phyloP scores from a whole-genome alignment of 192 early-diverging fungal genomes.

The Rhizophagus prolifer region DNA sequence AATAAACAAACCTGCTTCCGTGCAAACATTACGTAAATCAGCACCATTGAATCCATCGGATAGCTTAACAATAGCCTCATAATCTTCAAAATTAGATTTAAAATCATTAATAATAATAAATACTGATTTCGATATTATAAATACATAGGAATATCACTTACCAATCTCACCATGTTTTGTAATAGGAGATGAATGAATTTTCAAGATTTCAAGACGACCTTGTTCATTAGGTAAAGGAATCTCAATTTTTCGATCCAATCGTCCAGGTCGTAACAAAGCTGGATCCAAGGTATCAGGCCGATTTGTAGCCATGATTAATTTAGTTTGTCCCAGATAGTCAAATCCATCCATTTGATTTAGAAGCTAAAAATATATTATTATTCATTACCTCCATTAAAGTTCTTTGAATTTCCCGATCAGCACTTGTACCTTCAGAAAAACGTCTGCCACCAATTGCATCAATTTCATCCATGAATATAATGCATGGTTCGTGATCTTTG shows the following conservation, averaged over 20 bases:
- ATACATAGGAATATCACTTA: slow-evolving; percentile 29
- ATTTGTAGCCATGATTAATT: slow-evolving; percentile 99
- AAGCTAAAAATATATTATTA: slow-evolving; percentile 45
- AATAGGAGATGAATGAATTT: slow-evolving; percentile 92
- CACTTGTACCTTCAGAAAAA: slow-evolving; percentile 98
- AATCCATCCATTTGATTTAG: slow-evolving; percentile 99
- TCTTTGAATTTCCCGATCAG: slow-evolving; percentile 99
- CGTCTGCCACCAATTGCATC: slow-evolving; percentile 99
- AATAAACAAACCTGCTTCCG: slow-evolving; percentile 79
- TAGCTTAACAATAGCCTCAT: slow-evolving; percentile 97
- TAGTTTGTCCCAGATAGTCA: slow-evolving; percentile 95
- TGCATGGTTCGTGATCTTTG: slow-evolving; percentile 98
- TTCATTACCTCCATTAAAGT: slow-evolving; percentile 88
- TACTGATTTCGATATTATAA: not conserved
- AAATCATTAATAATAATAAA: not conserved
- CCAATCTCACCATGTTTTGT: slow-evolving; percentile 97
- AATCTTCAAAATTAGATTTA: slow-evolving; percentile 59
- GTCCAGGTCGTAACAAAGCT: slow-evolving; percentile 93
- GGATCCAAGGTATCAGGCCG: slow-evolving; percentile 98
- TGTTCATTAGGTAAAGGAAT: slow-evolving; percentile 99
- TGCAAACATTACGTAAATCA: slow-evolving; percentile 98
- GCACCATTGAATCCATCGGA: slow-evolving; percentile 99
- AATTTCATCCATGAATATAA: slow-evolving; percentile 99
- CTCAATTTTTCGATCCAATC: slow-evolving; percentile 98
- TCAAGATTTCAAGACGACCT: slow-evolving; percentile 93